Evolutionary conservation across 768 basidiomycete species (phyloP).

Genomic region (Ramaria sp.): DNA sequence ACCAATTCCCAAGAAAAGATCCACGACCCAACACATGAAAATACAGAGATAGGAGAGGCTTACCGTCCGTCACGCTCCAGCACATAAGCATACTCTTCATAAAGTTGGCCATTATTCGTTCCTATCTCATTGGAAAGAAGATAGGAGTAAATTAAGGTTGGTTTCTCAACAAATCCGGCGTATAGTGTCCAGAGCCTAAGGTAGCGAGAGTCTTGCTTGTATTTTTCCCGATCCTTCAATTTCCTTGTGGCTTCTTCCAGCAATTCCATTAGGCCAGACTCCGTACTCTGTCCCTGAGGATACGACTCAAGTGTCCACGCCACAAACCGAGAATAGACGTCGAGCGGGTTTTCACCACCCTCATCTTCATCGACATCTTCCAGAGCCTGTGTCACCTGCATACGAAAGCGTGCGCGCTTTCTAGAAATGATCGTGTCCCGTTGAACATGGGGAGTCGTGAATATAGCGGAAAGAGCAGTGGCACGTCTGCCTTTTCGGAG

Average conservation of each 20-base stretch:
- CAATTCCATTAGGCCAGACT: conserved; percentile 29
- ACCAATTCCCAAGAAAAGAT: too few species aligned
- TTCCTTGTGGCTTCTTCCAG: conserved; percentile 32
- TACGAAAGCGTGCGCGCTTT: conserved; percentile 52
- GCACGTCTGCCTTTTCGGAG: conserved; percentile 70
- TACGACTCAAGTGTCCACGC: conserved; percentile 32
- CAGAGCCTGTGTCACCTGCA: conserved; percentile 39
- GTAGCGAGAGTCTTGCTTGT: conserved; percentile 31
- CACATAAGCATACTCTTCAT: conserved; percentile 35
- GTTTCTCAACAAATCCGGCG: conserved; percentile 30
- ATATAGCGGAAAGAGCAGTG: conserved; percentile 61
- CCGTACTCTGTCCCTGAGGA: conserved; percentile 27
- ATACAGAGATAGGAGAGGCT: conserved; percentile 12
- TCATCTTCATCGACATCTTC: conserved; percentile 19
- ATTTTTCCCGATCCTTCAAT: conserved; percentile 29
- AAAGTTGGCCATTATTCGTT: conserved; percentile 27
- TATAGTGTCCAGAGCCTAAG: conserved; percentile 38
- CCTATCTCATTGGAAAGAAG: conserved; percentile 33
- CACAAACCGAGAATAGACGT: conserved; percentile 31
- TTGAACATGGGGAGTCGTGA: conserved; percentile 68
- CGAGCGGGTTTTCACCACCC: conserved; percentile 23
- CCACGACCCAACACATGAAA: too few species aligned
- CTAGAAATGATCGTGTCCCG: conserved; percentile 59
- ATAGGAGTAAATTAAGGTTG: conserved; percentile 33
- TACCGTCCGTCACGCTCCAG: conserved; percentile 29